These are phyloP conservation scores for Jatropha multifida DNA, from an alignment of 441 rosid genomes.

Conservation along the genomic window DNA sequence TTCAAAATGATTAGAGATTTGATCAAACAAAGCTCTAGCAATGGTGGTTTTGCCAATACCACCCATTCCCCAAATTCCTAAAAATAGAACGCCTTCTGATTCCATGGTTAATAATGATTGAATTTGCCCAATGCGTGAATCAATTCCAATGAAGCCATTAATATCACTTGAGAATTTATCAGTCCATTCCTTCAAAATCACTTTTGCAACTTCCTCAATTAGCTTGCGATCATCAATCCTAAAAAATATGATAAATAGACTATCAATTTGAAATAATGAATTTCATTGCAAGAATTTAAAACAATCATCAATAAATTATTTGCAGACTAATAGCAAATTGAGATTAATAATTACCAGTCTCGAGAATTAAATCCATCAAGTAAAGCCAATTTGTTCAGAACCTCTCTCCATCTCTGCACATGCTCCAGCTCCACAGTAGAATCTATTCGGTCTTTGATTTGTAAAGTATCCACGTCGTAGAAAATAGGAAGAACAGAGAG, in stretches of 20 bases:
- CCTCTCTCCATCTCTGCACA: constrained; percentile 12
- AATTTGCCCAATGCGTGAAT: constrained; percentile 4
- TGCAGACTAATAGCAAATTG: too few species aligned
- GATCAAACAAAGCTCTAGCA: constrained; percentile 16
- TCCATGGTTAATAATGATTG: constrained; percentile 4
- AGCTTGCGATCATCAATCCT: constrained; percentile 19
- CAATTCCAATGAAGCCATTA: constrained; percentile 18
- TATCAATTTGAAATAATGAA: too few species aligned
- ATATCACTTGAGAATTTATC: not conserved
- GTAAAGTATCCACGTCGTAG: constrained; percentile 8
- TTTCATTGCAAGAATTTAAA: too few species aligned
- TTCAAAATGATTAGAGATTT: constrained; percentile 1
- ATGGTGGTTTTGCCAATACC: constrained; percentile 24
- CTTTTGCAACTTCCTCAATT: constrained; percentile 3
- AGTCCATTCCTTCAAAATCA: constrained; percentile 9
- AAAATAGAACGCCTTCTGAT: not conserved
- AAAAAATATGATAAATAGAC: not conserved
- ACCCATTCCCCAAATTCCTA: constrained; percentile 26
- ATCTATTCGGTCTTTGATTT: constrained; percentile 10
- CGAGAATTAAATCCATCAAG: constrained; percentile 15
- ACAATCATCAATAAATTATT: too few species aligned
- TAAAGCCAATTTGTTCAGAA: not conserved
- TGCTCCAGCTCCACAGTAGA: constrained; percentile 1
- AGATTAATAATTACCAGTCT: constrained; percentile 4
- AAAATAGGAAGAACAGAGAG: constrained; percentile 16